Percentiles rank a stretch among this genome's conserved stretches.
These are phyloP conservation scores for Citrus maxima DNA, from an alignment of 345 rosid genomes.

Conservation along the genomic window DNA sequence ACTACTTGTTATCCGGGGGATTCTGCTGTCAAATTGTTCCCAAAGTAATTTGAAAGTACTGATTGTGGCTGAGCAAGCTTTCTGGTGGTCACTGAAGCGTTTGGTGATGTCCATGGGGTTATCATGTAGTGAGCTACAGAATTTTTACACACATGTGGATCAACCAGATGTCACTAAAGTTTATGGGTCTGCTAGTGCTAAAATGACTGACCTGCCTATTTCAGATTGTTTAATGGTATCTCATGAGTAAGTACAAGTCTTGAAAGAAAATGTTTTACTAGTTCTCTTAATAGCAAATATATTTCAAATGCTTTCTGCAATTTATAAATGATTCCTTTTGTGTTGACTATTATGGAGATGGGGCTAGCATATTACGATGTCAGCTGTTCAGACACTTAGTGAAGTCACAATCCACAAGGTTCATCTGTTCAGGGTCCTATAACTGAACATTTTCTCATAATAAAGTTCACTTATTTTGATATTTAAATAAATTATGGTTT, in stretches of 20 bases:
- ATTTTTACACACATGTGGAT: constrained; percentile 19
- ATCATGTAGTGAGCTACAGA: constrained; percentile 37
- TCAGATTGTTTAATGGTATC: constrained; percentile 51
- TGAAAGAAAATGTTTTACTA: background rate
- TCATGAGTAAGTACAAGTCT: constrained; percentile 44
- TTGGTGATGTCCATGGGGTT: constrained; percentile 47
- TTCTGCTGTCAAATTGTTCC: constrained; percentile 36
- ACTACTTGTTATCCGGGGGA: constrained; percentile 39
- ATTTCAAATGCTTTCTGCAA: background rate
- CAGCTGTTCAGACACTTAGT: background rate
- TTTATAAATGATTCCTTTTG: background rate
- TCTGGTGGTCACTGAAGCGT: constrained; percentile 51
- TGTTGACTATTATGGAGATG: background rate
- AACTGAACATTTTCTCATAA: background rate
- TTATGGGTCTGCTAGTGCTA: constrained; percentile 9
- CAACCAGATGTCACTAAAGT: constrained; percentile 24
- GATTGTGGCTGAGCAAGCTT: constrained; percentile 47
- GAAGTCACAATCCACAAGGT: background rate
- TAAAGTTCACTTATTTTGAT: background rate
- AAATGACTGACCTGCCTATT: constrained; percentile 27
- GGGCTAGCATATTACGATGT: background rate
- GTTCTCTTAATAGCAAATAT: background rate
- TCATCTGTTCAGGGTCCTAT: background rate
- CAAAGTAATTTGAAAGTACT: constrained; percentile 35
- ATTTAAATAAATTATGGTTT: background rate